Conservation (phyloP, 2,329 filamentous ascomycete genomes). For the Penicillium decumbens region DNA sequence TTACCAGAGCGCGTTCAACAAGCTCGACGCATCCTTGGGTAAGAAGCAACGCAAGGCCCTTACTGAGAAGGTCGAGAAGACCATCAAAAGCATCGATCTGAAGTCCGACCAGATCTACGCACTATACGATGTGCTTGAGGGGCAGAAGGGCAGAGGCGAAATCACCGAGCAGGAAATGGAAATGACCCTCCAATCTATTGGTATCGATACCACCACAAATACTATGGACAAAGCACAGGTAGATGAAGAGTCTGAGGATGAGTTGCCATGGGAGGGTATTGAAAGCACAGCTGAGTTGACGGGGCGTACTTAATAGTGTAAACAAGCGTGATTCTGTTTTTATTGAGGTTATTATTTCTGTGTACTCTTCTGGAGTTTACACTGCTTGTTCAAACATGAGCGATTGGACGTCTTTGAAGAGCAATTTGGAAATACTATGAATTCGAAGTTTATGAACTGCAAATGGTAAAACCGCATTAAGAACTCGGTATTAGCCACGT, state of each 20-base stretch:
- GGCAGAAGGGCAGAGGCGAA: conserved; percentile 64
- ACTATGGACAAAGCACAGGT: conserved; percentile 28
- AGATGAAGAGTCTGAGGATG: conserved; percentile 37
- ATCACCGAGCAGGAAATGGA: conserved; percentile 62
- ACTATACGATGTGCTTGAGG: conserved; percentile 78
- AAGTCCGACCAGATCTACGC: conserved; percentile 78
- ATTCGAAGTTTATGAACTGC: not conserved
- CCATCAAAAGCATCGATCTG: conserved; percentile 62
- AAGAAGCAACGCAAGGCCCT: conserved; percentile 61
- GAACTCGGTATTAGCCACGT: too few species aligned
- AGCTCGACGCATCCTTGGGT: conserved; percentile 62
- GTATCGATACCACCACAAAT: conserved; percentile 29
- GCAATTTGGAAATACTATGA: not conserved
- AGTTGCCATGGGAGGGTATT: conserved; percentile 43
- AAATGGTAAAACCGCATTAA: not conserved
- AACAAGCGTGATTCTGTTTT: not conserved
- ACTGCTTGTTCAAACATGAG: not conserved
- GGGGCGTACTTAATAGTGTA: conserved; percentile 17
- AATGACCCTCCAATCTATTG: conserved; percentile 54
- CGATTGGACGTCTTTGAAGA: not conserved
- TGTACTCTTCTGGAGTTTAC: conserved; percentile 1
- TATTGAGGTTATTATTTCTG: not conserved
- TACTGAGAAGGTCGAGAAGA: conserved; percentile 56
- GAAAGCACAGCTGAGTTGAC: conserved; percentile 42
- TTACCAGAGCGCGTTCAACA: conserved; percentile 60